Base-by-base conservation (phyloP, 1,284 basidiomycete genomes). In the Phaffia rhodozyma region DNA sequence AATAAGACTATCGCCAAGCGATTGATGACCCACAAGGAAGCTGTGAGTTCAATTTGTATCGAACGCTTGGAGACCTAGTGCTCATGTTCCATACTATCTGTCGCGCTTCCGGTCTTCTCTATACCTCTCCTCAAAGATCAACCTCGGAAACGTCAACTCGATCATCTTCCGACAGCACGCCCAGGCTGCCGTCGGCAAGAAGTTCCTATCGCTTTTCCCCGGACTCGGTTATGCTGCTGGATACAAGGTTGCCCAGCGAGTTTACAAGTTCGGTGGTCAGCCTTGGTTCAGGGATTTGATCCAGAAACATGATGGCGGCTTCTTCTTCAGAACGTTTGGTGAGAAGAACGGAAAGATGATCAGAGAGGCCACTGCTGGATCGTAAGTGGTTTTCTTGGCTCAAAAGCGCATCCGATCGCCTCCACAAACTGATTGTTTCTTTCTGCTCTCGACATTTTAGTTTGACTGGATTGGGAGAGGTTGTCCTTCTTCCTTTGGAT, bases 241-340 rank as follows among this genome's bases (percentile, higher is more conserved):
- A 0, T 98, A 98, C 85, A 98, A 98, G 77, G 79, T 96, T 71
- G 78, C 89, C 1, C 91, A 96, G 77, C 84, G 91, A 59, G 83
- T 94, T 71, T 96, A 96, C 85, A 98, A 97, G 79, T 98, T 97
- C 71, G 94, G 96, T 67, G 96, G 94, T 1, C 94, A 98, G 77
- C 94, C 96, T 27, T 97, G 86, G 82, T 96, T 97, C 77, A 89
- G 93, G 76, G 92, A 97, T 78, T 75, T 93, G 73, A 85, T 98
- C 73, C 82, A 83, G 70, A 83, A 81, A 71, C 79, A 88, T 74
- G 86, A 85, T 78, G 88, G 87, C 74, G 78, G 81, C 38, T 75
- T 79, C 67, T 97, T 97, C 78, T 87, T 84, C 61, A 84, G 82
- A 70, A 76, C 82, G 0, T 96, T 98, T 75, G 94, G 94, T n/a